phyloP scores from a whole-genome alignment of 2,329 filamentous ascomycete species.

The Fusarium temperatum region DNA sequence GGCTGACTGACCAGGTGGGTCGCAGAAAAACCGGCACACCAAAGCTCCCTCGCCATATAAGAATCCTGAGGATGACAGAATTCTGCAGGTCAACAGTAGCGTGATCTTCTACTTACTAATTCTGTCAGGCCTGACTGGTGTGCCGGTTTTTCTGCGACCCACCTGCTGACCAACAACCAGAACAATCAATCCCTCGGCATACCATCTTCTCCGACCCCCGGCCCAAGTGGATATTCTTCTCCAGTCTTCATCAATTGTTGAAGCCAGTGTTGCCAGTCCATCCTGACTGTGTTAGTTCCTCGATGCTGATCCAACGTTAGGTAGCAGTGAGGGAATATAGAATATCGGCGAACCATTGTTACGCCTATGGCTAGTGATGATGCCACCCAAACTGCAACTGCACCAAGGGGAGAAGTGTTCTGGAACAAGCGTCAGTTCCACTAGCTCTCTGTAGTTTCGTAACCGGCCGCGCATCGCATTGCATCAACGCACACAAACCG shows the following conservation, averaged over 20 bases:
- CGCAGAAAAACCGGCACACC: no score
- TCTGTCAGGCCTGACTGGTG: no score
- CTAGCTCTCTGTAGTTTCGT: constrained; percentile 21
- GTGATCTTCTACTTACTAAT: no score
- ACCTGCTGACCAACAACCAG: not conserved
- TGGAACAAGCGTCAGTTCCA: constrained; percentile 32
- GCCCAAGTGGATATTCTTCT: not conserved
- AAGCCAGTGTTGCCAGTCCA: not conserved
- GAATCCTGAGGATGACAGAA: no score
- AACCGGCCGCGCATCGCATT: constrained; percentile 7
- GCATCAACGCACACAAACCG: constrained; percentile 24
- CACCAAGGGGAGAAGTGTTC: constrained; percentile 31
- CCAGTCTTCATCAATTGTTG: not conserved
- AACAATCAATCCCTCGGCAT: not conserved
- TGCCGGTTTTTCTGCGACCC: no score
- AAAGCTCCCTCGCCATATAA: no score
- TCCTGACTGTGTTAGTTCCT: not conserved
- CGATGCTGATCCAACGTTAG: not conserved
- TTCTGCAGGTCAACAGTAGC: no score
- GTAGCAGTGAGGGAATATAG: not conserved
- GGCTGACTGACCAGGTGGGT: constrained; percentile 8
- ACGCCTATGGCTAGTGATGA: not conserved
- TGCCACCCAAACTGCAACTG: not conserved
- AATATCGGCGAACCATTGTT: constrained; percentile 2
- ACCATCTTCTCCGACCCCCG: not conserved